phyloP scores from a whole-genome alignment of 768 basidiomycete genomes.

The Pleurotus sapidus region DNA sequence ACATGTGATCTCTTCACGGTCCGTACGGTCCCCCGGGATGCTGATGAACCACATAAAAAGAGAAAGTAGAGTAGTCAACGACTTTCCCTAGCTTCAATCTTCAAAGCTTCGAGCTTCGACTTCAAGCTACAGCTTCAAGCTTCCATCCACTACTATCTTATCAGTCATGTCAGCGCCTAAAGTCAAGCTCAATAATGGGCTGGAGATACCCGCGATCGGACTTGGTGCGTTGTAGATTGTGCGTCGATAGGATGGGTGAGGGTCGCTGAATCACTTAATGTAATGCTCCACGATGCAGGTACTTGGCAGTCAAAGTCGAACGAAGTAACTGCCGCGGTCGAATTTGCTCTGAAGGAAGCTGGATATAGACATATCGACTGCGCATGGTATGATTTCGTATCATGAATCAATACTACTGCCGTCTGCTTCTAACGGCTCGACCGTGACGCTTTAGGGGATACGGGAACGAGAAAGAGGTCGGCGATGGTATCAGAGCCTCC shows the following conservation, averaged over 20 bases:
- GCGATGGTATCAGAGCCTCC: slow-evolving; percentile 70
- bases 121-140: no score
- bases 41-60: no score
- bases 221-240: slow-evolving; percentile 39
- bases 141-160: background rate
- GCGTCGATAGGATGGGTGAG: slow-evolving; percentile 12
- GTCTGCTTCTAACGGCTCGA: slow-evolving; percentile 6
- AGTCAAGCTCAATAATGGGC: slow-evolving; percentile 61
- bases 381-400: slow-evolving; percentile 36
- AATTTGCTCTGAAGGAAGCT: slow-evolving; percentile 64
- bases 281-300: slow-evolving; percentile 35
- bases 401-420: background rate
- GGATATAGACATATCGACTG: slow-evolving; percentile 82
- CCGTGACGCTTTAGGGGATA: slow-evolving; percentile 48
- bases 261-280: slow-evolving; percentile 3
- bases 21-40: no score
- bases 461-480: slow-evolving; percentile 78
- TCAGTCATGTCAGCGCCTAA: slow-evolving; percentile 22
- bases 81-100: no score
- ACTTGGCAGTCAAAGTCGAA: slow-evolving; percentile 81
- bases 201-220: slow-evolving; percentile 53
- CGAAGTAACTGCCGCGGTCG: slow-evolving; percentile 70
- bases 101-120: background rate
- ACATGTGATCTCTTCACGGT: no score
- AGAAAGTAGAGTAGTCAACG: no score